Evolutionary conservation across 371 early-diverging fungal species (phyloP).

Genomic region (Mortierella sp.): DNA sequence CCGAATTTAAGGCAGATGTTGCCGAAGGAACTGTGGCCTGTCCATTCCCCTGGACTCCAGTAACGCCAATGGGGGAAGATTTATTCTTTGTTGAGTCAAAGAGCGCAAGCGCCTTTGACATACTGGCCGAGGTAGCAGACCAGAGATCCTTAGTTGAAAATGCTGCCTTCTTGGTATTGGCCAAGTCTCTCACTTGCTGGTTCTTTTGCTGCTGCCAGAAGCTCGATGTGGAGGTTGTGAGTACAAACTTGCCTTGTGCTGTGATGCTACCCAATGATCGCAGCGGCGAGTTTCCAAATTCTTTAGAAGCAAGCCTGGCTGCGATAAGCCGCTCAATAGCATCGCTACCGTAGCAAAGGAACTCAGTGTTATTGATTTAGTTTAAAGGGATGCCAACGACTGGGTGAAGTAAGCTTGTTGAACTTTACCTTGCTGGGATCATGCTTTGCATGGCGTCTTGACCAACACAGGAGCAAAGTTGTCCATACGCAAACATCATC

Average conservation of each 20-base stretch:
- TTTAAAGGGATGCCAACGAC: background rate
- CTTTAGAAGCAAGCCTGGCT: slow-evolving; percentile 59
- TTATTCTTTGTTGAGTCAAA: slow-evolving; percentile 45
- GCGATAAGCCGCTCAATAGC: slow-evolving; percentile 68
- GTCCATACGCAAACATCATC: slow-evolving; percentile 75
- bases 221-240: slow-evolving; percentile 30
- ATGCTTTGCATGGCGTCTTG: slow-evolving; percentile 67
- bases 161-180: slow-evolving; percentile 28
- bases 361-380: background rate
- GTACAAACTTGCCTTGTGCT: slow-evolving; percentile 51
- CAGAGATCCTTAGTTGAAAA: slow-evolving; percentile 55
- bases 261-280: slow-evolving; percentile 51
- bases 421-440: slow-evolving; percentile 68
- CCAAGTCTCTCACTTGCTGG: slow-evolving; percentile 40
- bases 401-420: background rate
- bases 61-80: background rate
- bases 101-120: slow-evolving; percentile 50
- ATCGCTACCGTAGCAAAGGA: slow-evolving; percentile 49
- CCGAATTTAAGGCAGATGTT: slow-evolving; percentile 25
- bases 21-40: slow-evolving; percentile 14
- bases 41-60: slow-evolving; percentile 13
- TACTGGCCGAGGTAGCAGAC: slow-evolving; percentile 55
- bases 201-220: slow-evolving; percentile 52
- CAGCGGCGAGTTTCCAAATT: slow-evolving; percentile 54
- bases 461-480: slow-evolving; percentile 66